Evolutionary conservation across 768 basidiomycete species (phyloP), one percentile per base, ranked within the genome.

Genomic region (Boletellus ananiceps): DNA sequence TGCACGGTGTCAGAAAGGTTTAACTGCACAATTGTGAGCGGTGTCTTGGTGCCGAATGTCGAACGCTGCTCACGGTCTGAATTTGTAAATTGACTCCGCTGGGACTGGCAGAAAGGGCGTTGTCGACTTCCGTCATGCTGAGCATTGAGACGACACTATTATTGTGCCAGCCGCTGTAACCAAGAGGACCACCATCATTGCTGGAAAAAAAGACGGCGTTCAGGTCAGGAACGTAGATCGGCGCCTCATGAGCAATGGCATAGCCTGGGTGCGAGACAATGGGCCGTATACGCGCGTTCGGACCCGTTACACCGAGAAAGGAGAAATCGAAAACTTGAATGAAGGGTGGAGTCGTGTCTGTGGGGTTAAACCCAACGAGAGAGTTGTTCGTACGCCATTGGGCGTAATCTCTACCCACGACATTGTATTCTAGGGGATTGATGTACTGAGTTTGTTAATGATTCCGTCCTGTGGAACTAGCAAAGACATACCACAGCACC

Each of bases 191-290:
- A 5, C 88, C 86, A 51, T 78, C 81, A 50, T 81, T 86, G 65
- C 83, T 84, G 4, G 79, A 75, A 57, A 91, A 91, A 69, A 81
- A 84, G 4, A 93, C 71, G 49, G 84, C 79, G 57, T 89, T 77
- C 19, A 81, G 83, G 31, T 71, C 72, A 3, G 80, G 68, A 19
- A 79, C 71, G 64, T 81, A 88, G 1, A 89, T 71, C 0, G 85
- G 86, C 3, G 85, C 89, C 67, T 91, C 89, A 57, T 91, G 88
- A 12, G 87, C 86, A 54, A 89, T 81, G 1, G 83, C 83, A 63
- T 82, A 84, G 7, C 74, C 78, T 9, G 76, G 74, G 50, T 82
- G 82, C 8, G 79, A 76, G 0, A 82, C 81, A 34, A 93, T 77
- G 46, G 79, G 66, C 9, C 77, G 74, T 46, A 91, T 75, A 0